A percentile compares a stretch with the other conserved stretches of the same genome.
These are phyloP conservation scores for Exobasidium cylindrosporum DNA, from an alignment of 1,284 basidiomycete genomes.

Conservation along the genomic window DNA sequence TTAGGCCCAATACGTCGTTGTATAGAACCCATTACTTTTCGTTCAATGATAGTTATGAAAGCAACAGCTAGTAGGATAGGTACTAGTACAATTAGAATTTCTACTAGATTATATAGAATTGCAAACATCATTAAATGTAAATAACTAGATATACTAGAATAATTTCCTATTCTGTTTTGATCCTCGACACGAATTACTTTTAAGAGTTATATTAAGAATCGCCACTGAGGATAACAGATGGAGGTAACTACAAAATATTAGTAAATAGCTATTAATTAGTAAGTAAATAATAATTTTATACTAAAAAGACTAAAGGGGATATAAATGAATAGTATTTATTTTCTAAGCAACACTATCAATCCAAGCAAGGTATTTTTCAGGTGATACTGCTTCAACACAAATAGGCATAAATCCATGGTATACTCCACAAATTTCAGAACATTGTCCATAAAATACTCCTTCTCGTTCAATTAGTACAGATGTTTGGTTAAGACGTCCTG, in stretches of 20 bases:
- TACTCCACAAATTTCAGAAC: slow-evolving; percentile 56
- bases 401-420: slow-evolving; percentile 44
- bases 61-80: slow-evolving; percentile 55
- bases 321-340: too few relatives aligned
- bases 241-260: slow-evolving; percentile 15
- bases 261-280: slow-evolving; percentile 11
- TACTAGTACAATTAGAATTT: slow-evolving; percentile 55
- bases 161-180: slow-evolving; percentile 24
- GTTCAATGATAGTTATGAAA: slow-evolving; percentile 56
- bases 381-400: slow-evolving; percentile 37
- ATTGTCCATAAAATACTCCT: slow-evolving; percentile 33
- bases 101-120: slow-evolving; percentile 53
- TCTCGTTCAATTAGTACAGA: slow-evolving; percentile 23
- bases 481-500: slow-evolving; percentile 32
- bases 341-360: too few relatives aligned
- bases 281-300: too few relatives aligned
- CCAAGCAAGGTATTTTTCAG: slow-evolving; percentile 49
- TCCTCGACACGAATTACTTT: slow-evolving; percentile 20
- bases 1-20: slow-evolving; percentile 54
- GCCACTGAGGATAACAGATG: slow-evolving; percentile 17
- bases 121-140: slow-evolving; percentile 39
- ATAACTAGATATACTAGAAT: slow-evolving; percentile 16
- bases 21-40: slow-evolving; percentile 54
- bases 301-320: too few relatives aligned
- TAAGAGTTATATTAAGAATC: too few relatives aligned